Conservation (phyloP, 352 stramenopile species). For the Globisporangium paddicum region DNA sequence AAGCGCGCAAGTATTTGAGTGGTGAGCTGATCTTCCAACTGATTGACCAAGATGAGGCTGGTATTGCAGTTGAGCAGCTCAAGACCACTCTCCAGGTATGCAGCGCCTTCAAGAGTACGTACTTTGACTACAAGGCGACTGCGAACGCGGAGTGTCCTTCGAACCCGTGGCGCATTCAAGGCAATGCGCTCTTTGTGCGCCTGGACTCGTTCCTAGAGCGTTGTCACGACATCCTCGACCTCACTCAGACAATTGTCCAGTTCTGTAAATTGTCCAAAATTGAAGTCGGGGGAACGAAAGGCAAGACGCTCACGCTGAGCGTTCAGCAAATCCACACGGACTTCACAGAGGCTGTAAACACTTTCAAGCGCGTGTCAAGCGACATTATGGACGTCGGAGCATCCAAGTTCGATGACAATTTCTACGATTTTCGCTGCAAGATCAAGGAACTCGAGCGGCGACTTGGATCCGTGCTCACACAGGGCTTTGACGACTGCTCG, state of each 20-base stretch:
- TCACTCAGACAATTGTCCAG: slow-evolving; percentile 97
- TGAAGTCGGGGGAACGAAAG: slow-evolving; percentile 96
- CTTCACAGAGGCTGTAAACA: slow-evolving; percentile 93
- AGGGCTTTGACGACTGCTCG: slow-evolving; percentile 97
- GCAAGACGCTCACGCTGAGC: slow-evolving; percentile 91
- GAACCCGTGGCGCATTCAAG: slow-evolving; percentile 98
- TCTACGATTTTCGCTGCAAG: slow-evolving; percentile 96
- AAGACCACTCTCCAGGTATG: slow-evolving; percentile 93
- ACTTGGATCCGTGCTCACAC: slow-evolving; percentile 94
- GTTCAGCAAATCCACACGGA: slow-evolving; percentile 95
- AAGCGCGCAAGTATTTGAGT: slow-evolving; percentile 91
- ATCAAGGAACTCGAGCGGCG: slow-evolving; percentile 98
- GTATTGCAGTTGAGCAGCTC: slow-evolving; percentile 92
- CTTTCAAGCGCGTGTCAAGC: slow-evolving; percentile 94
- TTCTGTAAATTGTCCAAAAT: slow-evolving; percentile 98
- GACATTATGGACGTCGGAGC: slow-evolving; percentile 98
- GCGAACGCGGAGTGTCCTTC: slow-evolving; percentile 95
- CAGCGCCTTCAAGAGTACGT: slow-evolving; percentile 96
- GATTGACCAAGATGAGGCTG: slow-evolving; percentile 96
- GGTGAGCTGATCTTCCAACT: slow-evolving; percentile 95
- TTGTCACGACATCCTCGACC: slow-evolving; percentile 97
- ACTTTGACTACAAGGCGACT: slow-evolving; percentile 97
- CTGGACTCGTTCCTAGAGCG: slow-evolving; percentile 97
- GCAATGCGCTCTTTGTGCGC: slow-evolving; percentile 96
- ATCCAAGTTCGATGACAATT: slow-evolving; percentile 97